Evolutionary conservation across 192 early-diverging fungal genomes (phyloP).

Genomic region (Phlyctochytrium bullatum): DNA sequence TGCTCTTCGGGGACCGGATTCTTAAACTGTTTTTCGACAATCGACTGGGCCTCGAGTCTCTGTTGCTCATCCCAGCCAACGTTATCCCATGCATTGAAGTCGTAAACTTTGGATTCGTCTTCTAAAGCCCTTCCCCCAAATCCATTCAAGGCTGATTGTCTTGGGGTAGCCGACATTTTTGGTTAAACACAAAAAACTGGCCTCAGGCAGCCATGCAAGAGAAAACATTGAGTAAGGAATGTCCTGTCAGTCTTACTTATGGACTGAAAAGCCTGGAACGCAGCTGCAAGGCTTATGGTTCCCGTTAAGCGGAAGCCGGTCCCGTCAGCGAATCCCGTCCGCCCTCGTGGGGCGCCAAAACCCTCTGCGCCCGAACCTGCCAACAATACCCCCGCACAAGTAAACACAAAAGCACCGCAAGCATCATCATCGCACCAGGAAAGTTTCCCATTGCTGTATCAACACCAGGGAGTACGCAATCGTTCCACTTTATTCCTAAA

Average conservation of each 20-base stretch:
- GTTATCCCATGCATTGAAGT: constrained; percentile 97
- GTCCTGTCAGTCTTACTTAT: background rate
- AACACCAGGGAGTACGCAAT: too few relatives aligned
- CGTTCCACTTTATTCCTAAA: too few relatives aligned
- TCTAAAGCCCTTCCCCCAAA: constrained; percentile 78
- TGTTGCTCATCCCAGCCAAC: constrained; percentile 87
- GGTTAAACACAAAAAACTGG: background rate
- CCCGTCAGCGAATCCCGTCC: background rate
- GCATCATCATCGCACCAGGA: too few relatives aligned
- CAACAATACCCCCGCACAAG: too few relatives aligned
- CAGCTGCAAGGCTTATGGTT: background rate
- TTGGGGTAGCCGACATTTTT: background rate
- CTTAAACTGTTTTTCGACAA: constrained; percentile 70
- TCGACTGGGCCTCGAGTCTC: constrained; percentile 68
- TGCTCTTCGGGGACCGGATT: constrained; percentile 64
- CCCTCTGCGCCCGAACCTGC: background rate
- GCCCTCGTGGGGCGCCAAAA: background rate
- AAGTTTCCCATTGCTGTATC: too few relatives aligned
- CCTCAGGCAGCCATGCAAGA: too few relatives aligned
- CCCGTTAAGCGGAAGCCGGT: background rate
- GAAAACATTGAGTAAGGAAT: background rate
- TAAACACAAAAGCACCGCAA: too few relatives aligned
- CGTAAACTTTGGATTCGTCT: constrained; percentile 74
- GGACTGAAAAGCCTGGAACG: background rate
- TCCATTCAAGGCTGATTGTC: background rate